Evolutionary conservation across 208 protist species (phyloP).

Genomic region (Trypanosoma cruzi): DNA sequence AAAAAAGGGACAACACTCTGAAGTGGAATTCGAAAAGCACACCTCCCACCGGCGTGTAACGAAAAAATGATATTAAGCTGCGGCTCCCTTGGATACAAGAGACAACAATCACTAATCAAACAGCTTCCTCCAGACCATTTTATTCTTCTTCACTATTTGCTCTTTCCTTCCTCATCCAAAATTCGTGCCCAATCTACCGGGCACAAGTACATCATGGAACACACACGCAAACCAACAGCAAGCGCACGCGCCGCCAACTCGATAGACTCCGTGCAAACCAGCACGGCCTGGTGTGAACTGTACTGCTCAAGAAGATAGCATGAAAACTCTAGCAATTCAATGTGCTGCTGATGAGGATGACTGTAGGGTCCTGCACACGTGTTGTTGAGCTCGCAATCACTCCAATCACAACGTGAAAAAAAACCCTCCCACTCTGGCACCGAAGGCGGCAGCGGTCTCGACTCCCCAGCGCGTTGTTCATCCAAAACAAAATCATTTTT

Average conservation of each 20-base stretch:
- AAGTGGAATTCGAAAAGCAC: too few species aligned
- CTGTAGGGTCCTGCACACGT: too few species aligned
- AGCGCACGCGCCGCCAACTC: conserved; percentile 69
- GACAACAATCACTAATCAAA: not conserved
- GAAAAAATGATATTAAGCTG: too few species aligned
- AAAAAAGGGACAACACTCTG: not conserved
- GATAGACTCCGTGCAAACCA: conserved; percentile 71
- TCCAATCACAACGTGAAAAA: conserved; percentile 34
- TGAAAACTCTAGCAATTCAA: conserved; percentile 9
- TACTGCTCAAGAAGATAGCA: conserved; percentile 21
- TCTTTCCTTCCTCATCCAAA: not conserved
- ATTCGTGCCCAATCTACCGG: not conserved
- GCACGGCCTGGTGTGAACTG: conserved; percentile 16
- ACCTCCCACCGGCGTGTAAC: too few species aligned
- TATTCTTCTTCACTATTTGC: not conserved
- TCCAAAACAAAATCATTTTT: conserved; percentile 66
- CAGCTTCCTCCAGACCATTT: not conserved
- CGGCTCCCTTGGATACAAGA: not conserved
- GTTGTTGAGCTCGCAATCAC: too few species aligned
- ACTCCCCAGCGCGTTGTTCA: conserved; percentile 56
- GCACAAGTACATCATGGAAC: conserved; percentile 38
- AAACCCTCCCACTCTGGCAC: conserved; percentile 39
- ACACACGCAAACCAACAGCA: conserved; percentile 58
- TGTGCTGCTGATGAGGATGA: not conserved
- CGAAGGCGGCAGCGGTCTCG: conserved; percentile 34